A percentile compares a stretch with the other conserved stretches of the same genome.
phyloP scores from a whole-genome alignment of 495 filamentous ascomycete genomes.

The Apodospora peruviana region DNA sequence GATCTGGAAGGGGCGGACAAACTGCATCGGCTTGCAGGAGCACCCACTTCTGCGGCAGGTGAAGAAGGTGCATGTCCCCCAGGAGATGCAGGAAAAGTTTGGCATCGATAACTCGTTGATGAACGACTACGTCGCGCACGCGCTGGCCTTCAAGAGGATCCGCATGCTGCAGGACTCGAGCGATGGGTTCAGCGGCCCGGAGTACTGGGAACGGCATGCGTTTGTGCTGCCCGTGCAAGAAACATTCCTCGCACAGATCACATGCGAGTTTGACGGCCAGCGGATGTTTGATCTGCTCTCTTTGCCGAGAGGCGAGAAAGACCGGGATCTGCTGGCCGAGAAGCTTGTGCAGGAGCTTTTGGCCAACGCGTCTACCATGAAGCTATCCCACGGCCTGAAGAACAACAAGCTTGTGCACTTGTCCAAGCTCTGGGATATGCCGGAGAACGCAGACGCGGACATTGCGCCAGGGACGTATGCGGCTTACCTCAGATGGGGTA shows the following conservation, averaged over 20 bases:
- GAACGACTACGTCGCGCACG: constrained; percentile 15
- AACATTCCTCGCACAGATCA: too few species aligned
- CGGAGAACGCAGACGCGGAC: constrained; percentile 26
- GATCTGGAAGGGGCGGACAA: constrained; percentile 30
- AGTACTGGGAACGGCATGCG: too few species aligned
- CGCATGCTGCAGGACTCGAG: too few species aligned
- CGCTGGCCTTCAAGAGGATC: too few species aligned
- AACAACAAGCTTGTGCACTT: constrained; percentile 3
- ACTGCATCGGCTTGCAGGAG: constrained; percentile 24
- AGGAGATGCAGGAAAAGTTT: too few species aligned
- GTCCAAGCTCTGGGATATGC: constrained; percentile 25
- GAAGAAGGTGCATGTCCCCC: constrained; percentile 18
- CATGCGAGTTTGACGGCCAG: constrained; percentile 19
- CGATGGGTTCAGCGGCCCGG: too few species aligned
- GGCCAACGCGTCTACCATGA: constrained; percentile 23
- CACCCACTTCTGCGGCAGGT: constrained; percentile 31
- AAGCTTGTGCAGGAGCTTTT: constrained; percentile 21
- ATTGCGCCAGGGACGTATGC: constrained; percentile 30
- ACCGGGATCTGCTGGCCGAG: constrained; percentile 20
- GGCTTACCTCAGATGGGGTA: constrained; percentile 20
- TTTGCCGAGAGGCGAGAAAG: constrained; percentile 15
- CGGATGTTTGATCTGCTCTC: constrained; percentile 22
- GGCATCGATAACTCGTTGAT: constrained; percentile 13
- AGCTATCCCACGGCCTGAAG: constrained; percentile 20
- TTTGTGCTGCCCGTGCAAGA: too few species aligned